Evolutionary conservation across 2,329 filamentous ascomycete species (phyloP), one percentile per base, ranked within the genome.

Genomic region (Apiospora sp.): DNA sequence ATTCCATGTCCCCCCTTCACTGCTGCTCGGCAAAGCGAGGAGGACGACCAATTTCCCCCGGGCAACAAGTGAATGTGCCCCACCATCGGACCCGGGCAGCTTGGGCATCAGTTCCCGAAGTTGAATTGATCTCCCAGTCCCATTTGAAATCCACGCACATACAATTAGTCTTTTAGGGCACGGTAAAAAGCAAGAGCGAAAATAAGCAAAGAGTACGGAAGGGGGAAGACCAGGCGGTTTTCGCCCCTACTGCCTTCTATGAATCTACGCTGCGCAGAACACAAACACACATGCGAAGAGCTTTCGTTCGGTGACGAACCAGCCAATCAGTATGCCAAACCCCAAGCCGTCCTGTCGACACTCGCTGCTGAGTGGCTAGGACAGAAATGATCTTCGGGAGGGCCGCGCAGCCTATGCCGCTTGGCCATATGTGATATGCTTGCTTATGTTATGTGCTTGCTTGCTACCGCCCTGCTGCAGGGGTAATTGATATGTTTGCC

Each of bases 381-480:
- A 37, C 19, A 61, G 19, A 5, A 41, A 64, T 6, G 58, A 64
- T 64, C 58, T 64, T 64, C 58, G 58, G 58, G 34, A 41, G 13
- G 58, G 58, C 58, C 58, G 58, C 58, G 58, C 58, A 64, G 58
- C 58, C 30, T 34, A 41, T 22, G 58, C 14, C 27, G 34, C 54
- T 58, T 58, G 24, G 51, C 27, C 30, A 30, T 5, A 10, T 16
- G 16, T 41, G n/a, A 41, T 22, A 24, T 24, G 8, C 4, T 41
- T 37, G 58, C 58, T 37, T 64, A 37, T 64, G 58, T 37, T 64
- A 41, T n/a, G 51, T n/a, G 19, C 58, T 64, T 64, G 10, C n/a
- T 51, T 37, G 30, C 37, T 37, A 37, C 34, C 34, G 7, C 34
- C 34, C 37, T 37, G 37, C 58, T 64, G 58, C 58, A 64, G 34